Base-by-base conservation (phyloP, 2,329 filamentous ascomycete species). In the Coniella vitis region DNA sequence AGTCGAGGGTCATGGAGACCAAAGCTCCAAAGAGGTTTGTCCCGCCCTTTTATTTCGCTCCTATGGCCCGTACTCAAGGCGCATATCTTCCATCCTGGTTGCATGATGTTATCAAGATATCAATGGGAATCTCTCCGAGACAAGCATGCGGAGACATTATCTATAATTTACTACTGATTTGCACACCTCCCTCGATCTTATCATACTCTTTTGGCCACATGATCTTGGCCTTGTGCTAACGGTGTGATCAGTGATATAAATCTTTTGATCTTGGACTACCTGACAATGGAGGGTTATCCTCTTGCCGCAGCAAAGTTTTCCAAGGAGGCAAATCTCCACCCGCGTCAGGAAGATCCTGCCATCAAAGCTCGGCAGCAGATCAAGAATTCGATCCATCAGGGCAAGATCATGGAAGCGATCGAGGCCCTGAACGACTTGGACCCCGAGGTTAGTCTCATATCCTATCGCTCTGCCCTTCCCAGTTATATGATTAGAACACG, bases 81-180 rank as follows among this genome's bases (percentile, higher is more conserved):
- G 42, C 48, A 14, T 25, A 48, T 55, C 54, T 61, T 56, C 61
- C 61, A 17, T 37, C 38, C 31, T 61, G 58, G 65, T 61, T 60
- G 72, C 60, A 74, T 81, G 75, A 95, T 95, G 90, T 94, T 87
- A 49, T 74, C 77, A 71, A 72, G 72, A 77, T 83, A 84, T 87
- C 84, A 94, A 95, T 98, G 93, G 93, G 93, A 98, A 98, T 98
- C 93, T 98, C 94, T 98, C 93, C 86, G 88, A 97, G 87, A 78
- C 77, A 81, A 74, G 71, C 70, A 78, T 98, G 93, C 87, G 85
- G 93, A 98, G 83, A 89, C 83, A 69, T 75, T 72, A 53, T 53
- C 51, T 76, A 84, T 87, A 83, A 87, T 81, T 84, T 81, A 85
- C 86, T 82, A 81, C 71, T 78, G 77, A 83, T 81, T 84, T 82